phyloP scores from a whole-genome alignment of 1,284 basidiomycete species.

The Heterobasidion parviporum region DNA sequence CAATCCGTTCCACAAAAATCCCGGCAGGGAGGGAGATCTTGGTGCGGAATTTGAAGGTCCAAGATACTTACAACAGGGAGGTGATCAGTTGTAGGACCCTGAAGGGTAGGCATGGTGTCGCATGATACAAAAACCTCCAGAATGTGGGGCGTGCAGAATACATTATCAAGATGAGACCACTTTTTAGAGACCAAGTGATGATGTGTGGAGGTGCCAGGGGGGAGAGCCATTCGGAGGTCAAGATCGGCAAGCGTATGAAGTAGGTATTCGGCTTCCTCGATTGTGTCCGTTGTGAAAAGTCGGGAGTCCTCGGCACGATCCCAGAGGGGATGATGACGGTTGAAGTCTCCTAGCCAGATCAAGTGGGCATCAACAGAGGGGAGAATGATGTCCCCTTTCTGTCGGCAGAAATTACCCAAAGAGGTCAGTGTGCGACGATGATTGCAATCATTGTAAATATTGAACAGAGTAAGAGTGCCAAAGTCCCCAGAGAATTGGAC shows the following conservation, averaged over 20 bases:
- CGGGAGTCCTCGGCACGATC: slow-evolving; percentile 28
- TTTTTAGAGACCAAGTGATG: slow-evolving; percentile 17
- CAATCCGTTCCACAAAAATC: slow-evolving; percentile 20
- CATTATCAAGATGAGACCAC: slow-evolving; percentile 24
- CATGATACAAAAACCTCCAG: slow-evolving; percentile 14
- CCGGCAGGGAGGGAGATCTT: background rate
- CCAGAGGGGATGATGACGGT: slow-evolving; percentile 41
- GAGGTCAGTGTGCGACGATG: slow-evolving; percentile 1
- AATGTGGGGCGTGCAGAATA: slow-evolving; percentile 17
- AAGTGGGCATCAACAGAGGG: slow-evolving; percentile 8
- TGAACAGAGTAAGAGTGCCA: background rate
- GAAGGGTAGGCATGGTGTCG: slow-evolving; percentile 2
- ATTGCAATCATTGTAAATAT: slow-evolving; percentile 2
- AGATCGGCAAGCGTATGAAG: slow-evolving; percentile 12
- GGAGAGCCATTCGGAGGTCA: slow-evolving; percentile 20
- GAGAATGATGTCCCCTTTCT: background rate
- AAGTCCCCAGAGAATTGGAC: background rate
- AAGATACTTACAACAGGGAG: slow-evolving; percentile 15
- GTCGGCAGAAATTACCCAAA: background rate
- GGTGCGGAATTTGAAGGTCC: slow-evolving; percentile 9
- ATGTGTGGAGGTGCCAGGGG: slow-evolving; percentile 20
- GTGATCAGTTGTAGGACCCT: slow-evolving; percentile 19
- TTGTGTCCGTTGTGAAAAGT: slow-evolving; percentile 22
- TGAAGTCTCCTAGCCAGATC: slow-evolving; percentile 39
- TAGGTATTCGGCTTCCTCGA: slow-evolving; percentile 14